Base-by-base conservation (phyloP, 2,329 filamentous ascomycete species). In the Beauveria bassiana region DNA sequence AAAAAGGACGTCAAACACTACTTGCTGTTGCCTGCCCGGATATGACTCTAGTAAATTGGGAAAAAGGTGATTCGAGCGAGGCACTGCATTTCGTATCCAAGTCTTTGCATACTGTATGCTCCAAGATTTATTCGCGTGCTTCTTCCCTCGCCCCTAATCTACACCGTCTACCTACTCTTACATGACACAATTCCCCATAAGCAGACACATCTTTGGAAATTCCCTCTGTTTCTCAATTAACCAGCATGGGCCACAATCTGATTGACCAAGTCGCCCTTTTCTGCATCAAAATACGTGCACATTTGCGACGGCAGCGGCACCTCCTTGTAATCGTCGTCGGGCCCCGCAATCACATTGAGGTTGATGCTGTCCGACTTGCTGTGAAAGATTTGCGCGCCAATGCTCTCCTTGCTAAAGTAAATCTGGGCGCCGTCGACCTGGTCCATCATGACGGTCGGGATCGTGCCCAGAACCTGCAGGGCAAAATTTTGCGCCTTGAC, bases 201-300 rank as follows among this genome's bases (percentile, higher is more conserved):
- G 40, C 54, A 45, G 42, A 57, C 42, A 18, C 4, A 24, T 18
- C 28, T 5, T 14, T 14, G 18, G 16, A 24, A 10, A n/a, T 53
- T 5, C 5, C 31, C n/a, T 18, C 43, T 31, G 10, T 46, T 16
- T 1, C 22, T 22, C 20, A n/a, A 22, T 70, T 81, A 97, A 61
- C 93, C 93, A 65, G 90, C 86, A 77, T 98, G 93, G 70, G 95
- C 92, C 20, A 99, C 95, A 73, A 99, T 98, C 81, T 98, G 93
- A 70, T 86, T 96, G 31, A 93, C 83, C 65, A 98, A 72, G 66
- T 89, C 86, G 24, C 90, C 89, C 74, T 91, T 84, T 56, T 72
- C 79, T 74, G 87, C 72, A 62, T 90, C 78, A 84, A 81, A 82
- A 81, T 90, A 80, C 71, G 91, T 85, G 74, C 91, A 86, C 70